phyloP scores from a whole-genome alignment of 2,329 filamentous ascomycete species.

The Neopestalotiopsis clavispora region DNA sequence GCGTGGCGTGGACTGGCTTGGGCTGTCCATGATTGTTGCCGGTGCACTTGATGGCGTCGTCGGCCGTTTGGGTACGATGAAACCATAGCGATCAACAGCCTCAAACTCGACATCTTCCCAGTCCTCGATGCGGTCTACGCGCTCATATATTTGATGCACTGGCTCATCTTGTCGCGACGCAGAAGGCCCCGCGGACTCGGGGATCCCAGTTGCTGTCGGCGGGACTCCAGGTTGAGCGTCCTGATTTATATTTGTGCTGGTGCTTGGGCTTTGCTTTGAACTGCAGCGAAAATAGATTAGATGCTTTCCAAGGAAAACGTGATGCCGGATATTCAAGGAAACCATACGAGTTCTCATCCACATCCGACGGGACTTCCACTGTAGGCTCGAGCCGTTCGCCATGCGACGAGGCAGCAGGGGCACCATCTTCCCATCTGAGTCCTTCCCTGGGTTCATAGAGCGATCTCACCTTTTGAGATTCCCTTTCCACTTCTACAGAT shows the following conservation, averaged over 20 bases:
- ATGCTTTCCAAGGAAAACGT: constrained; percentile 23
- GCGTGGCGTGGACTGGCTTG: constrained; percentile 47
- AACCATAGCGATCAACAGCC: constrained; percentile 71
- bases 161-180: constrained; percentile 46
- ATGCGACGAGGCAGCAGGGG: constrained; percentile 45
- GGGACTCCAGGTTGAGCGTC: constrained; percentile 34
- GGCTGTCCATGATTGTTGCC: constrained; percentile 45
- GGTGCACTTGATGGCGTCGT: constrained; percentile 33
- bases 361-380: constrained; percentile 56
- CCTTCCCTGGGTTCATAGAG: constrained; percentile 64
- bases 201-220: constrained; percentile 27
- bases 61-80: constrained; percentile 58
- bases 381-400: constrained; percentile 54
- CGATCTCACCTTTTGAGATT: constrained; percentile 71
- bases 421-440: constrained; percentile 58
- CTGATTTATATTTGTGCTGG: constrained; percentile 30
- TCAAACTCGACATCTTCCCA: constrained; percentile 68
- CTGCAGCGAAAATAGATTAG: constrained; percentile 24
- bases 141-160: constrained; percentile 47
- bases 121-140: constrained; percentile 67
- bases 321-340: constrained; percentile 48
- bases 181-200: constrained; percentile 34
- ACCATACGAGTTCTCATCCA: constrained; percentile 61
- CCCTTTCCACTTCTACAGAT: constrained; percentile 61
- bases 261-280: constrained; percentile 16